Percentiles rank a stretch among this genome's conserved stretches.
Evolutionary conservation across 371 early-diverging fungal species (phyloP).

Genomic region (Rhizopus microsporus): DNA sequence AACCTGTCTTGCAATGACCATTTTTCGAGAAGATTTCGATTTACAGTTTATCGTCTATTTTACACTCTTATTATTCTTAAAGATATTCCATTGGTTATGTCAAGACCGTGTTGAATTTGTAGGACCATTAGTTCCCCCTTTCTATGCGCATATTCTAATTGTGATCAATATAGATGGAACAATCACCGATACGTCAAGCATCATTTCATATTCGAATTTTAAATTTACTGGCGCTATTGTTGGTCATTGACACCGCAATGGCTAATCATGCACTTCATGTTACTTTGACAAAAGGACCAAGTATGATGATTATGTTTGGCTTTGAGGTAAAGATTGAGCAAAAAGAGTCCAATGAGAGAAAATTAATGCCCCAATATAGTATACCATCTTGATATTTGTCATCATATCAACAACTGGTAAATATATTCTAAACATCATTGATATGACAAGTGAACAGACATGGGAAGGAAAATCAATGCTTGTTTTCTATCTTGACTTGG

Average conservation of each 20-base stretch:
- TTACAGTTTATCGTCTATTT: constrained; percentile 82
- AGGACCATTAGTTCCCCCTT: constrained; percentile 29
- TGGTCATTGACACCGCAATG: constrained; percentile 68
- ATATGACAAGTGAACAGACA: constrained; percentile 76
- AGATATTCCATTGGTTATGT: constrained; percentile 95
- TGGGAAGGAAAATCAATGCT: constrained; percentile 96
- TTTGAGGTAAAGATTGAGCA: constrained; percentile 73
- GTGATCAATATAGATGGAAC: constrained; percentile 73
- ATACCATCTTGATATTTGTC: constrained; percentile 78
- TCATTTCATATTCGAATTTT: constrained; percentile 72
- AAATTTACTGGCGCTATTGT: constrained; percentile 64
- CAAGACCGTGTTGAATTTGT: constrained; percentile 93
- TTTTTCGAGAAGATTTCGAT: constrained; percentile 94
- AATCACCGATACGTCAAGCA: constrained; percentile 65
- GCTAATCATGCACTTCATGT: constrained; percentile 67
- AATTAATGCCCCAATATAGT: constrained; percentile 53
- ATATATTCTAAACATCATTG: constrained; percentile 84
- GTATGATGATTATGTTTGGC: constrained; percentile 95
- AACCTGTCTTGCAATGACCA: constrained; percentile 93
- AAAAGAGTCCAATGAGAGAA: not conserved
- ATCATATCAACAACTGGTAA: constrained; percentile 76
- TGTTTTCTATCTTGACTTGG: constrained; percentile 85
- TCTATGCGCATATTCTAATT: not conserved
- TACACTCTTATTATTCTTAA: constrained; percentile 80
- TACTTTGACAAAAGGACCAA: constrained; percentile 67